Base-by-base conservation (phyloP, 495 filamentous ascomycete genomes). In the Geopyxis carbonaria region DNA sequence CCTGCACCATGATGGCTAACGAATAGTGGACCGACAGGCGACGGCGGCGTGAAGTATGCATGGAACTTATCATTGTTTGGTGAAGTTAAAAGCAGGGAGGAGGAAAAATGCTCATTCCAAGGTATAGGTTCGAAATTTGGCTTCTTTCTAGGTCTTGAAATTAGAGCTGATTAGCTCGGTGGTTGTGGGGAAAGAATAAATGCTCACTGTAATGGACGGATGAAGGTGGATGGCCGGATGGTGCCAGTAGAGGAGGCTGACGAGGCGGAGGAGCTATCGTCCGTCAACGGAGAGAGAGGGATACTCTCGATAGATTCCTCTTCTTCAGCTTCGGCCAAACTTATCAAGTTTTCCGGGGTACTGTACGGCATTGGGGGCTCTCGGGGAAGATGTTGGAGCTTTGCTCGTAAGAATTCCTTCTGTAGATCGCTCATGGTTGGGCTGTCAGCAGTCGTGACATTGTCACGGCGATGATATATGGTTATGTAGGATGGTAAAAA, bases 1-100 rank as follows among this genome's bases (percentile, higher is more conserved):
- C 85, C 85, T 28, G 81, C 85, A 14, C 85, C 85, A 59, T 93
- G 85, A 48, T 93, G 85, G 58, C 72, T 76, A 33, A 93, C 75
- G 53, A 93, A 87, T 3, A 99, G 67, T 0, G 87, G 85, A 0
- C 75, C 76, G 23, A 65, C 64, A 15, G 50, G 36, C 4, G 55
- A 52, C 1, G 70, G 71, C 2, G 68, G 64, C 25, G 72, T 92
- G 21, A 94, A 61, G 56, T 99, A 99, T 42, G 73, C 78, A 64
- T 95, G 87, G 59, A 83, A 76, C n/a, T 45, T 43, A 5, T 18
- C 18, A 27, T 38, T 42, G 15, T 44, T 38, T 14, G 50, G 34
- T 14, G 45, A 42, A 11, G 48, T 19, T 6, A 54, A 32, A 21
- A 39, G 36, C 27, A 54, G 38, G 23, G 46, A 49, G 10, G 40